Conservation (phyloP, 2,329 filamentous ascomycete genomes). For the Zasmidium citrigriseum region DNA sequence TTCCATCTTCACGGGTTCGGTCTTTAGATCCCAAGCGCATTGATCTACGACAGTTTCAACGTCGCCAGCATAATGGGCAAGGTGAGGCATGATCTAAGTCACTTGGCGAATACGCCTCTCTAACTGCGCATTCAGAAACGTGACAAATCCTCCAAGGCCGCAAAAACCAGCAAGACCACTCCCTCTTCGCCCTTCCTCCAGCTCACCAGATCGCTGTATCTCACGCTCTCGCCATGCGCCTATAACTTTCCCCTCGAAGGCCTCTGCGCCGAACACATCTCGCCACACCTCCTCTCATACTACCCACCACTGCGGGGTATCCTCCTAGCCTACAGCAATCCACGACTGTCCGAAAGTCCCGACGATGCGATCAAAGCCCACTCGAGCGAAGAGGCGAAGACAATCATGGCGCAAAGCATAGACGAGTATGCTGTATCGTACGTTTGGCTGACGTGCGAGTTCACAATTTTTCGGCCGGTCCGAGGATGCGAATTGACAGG, state of each 20-base stretch:
- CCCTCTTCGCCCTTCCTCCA: constrained; percentile 69
- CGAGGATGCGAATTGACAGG: constrained; percentile 76
- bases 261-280: constrained; percentile 72
- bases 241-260: constrained; percentile 70
- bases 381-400: constrained; percentile 5
- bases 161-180: neutral
- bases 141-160: neutral
- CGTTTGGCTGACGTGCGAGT: constrained; percentile 41
- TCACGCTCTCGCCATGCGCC: constrained; percentile 71
- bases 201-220: constrained; percentile 78
- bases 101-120: too few relatives aligned
- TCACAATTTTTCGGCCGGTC: constrained; percentile 51
- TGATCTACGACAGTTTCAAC: neutral
- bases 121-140: neutral
- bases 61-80: neutral
- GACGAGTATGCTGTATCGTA: constrained; percentile 87
- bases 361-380: constrained; percentile 11
- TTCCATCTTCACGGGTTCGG: neutral
- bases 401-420: constrained; percentile 50
- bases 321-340: constrained; percentile 72
- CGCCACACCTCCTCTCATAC: constrained; percentile 74
- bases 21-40: too few relatives aligned
- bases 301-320: constrained; percentile 72
- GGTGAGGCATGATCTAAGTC: neutral
- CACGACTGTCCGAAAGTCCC: constrained; percentile 59